phyloP scores from a whole-genome alignment of 2,329 filamentous ascomycete species.

The Fusarium nurragi region DNA sequence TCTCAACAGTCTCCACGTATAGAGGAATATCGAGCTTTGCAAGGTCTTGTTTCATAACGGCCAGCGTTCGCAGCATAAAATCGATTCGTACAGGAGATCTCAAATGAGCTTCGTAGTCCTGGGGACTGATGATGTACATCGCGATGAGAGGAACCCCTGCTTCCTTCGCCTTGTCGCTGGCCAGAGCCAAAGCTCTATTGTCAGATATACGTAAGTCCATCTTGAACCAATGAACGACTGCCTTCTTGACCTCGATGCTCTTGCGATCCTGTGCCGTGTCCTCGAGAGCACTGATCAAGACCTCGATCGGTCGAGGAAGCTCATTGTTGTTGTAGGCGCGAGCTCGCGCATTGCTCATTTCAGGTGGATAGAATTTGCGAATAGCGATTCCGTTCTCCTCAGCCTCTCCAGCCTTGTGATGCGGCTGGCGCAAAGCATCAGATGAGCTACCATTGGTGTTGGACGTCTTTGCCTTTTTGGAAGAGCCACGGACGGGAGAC shows the following conservation, averaged over 20 bases:
- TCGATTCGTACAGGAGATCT: conserved; percentile 79
- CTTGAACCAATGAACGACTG: conserved; percentile 92
- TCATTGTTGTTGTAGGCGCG: conserved; percentile 75
- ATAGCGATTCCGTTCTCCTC: conserved; percentile 71
- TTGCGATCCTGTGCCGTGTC: conserved; percentile 67
- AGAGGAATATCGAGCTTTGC: conserved; percentile 79
- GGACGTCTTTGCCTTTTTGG: conserved; percentile 49
- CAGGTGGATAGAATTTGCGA: conserved; percentile 81
- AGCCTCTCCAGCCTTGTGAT: conserved; percentile 57
- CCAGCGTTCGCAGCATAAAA: conserved; percentile 79
- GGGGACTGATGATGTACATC: conserved; percentile 81
- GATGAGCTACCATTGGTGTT: conserved; percentile 34
- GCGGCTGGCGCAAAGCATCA: conserved; percentile 55
- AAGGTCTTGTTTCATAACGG: conserved; percentile 72
- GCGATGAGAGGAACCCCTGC: conserved; percentile 77
- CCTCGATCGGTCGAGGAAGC: conserved; percentile 77
- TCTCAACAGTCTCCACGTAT: conserved; percentile 75
- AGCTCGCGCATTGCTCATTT: conserved; percentile 85
- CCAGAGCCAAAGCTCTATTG: conserved; percentile 75
- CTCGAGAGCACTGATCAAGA: conserved; percentile 67
- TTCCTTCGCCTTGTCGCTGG: conserved; percentile 71
- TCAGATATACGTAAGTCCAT: conserved; percentile 78
- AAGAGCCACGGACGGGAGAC: conserved; percentile 32
- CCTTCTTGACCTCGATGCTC: conserved; percentile 62
- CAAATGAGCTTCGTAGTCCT: conserved; percentile 86